A percentile compares a stretch with the other conserved stretches of the same genome.
Evolutionary conservation across 176 grass and related monocot genomes (phyloP).

Genomic region (Juncus inflexus): DNA sequence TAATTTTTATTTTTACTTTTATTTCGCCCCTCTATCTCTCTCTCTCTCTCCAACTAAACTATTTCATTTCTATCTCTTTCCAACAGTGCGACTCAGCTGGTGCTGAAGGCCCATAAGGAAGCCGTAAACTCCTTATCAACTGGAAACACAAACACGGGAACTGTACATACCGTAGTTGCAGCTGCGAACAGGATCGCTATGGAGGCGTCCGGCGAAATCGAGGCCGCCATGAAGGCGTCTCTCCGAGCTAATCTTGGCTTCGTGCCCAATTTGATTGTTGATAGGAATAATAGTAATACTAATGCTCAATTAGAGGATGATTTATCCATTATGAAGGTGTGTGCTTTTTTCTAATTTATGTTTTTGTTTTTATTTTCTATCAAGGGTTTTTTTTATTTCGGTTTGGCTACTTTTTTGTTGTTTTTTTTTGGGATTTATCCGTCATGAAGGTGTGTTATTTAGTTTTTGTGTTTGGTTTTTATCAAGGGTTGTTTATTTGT

Average conservation of each 20-base stretch:
- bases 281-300: slow-evolving; percentile 35
- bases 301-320: slow-evolving; percentile 82
- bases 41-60: too few species aligned
- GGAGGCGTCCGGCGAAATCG: slow-evolving; percentile 88
- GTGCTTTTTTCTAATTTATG: neutral
- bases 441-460: too few species aligned
- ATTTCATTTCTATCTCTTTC: slow-evolving; percentile 7
- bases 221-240: slow-evolving; percentile 75
- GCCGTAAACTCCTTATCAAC: slow-evolving; percentile 86
- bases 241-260: slow-evolving; percentile 78
- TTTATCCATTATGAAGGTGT: slow-evolving; percentile 96
- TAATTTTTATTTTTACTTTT: neutral
- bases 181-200: slow-evolving; percentile 84
- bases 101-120: slow-evolving; percentile 85
- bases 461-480: too few species aligned
- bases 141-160: slow-evolving; percentile 56
- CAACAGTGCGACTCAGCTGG: slow-evolving; percentile 80
- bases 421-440: too few species aligned
- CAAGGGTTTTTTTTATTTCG: too few species aligned
- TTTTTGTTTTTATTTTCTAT: too few species aligned
- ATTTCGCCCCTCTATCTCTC: neutral
- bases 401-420: too few species aligned
- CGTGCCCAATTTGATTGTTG: slow-evolving; percentile 10
- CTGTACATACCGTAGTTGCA: slow-evolving; percentile 88
- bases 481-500: too few species aligned